phyloP scores from a whole-genome alignment of 345 rosid genomes.

The Linum trigynum region DNA sequence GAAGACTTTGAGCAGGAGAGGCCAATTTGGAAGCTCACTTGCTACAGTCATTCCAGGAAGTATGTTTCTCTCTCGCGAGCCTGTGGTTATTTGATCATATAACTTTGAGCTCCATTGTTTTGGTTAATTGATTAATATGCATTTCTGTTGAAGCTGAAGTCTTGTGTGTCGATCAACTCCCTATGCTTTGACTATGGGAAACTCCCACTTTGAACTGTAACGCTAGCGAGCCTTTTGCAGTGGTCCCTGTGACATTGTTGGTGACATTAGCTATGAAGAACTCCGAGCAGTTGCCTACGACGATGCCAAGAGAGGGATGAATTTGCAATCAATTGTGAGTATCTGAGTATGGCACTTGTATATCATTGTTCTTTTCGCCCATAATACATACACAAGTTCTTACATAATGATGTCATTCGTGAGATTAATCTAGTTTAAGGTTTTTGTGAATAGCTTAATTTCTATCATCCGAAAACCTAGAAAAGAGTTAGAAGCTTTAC shows the following conservation, averaged over 20 bases:
- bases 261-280: conserved; percentile 80
- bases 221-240: conserved; percentile 22
- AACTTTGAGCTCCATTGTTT: background rate
- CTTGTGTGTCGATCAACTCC: background rate
- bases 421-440: background rate
- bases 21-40: conserved; percentile 87
- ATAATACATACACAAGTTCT: background rate
- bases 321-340: conserved; percentile 80
- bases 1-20: conserved; percentile 78
- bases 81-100: too few relatives aligned
- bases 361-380: background rate
- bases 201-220: background rate
- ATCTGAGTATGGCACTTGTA: background rate
- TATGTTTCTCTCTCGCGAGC: conserved; percentile 20
- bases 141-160: background rate
- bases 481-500: background rate
- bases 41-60: conserved; percentile 75
- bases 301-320: conserved; percentile 58
- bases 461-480: background rate
- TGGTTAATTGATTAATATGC: background rate
- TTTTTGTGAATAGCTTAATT: background rate
- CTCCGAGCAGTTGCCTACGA: conserved; percentile 69
- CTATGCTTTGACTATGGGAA: background rate
- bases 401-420: background rate
- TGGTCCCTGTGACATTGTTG: conserved; percentile 58